A percentile compares a stretch with the other conserved stretches of the same genome.
Conservation (phyloP, 495 filamentous ascomycete species). For the Lichina pygmaea region DNA sequence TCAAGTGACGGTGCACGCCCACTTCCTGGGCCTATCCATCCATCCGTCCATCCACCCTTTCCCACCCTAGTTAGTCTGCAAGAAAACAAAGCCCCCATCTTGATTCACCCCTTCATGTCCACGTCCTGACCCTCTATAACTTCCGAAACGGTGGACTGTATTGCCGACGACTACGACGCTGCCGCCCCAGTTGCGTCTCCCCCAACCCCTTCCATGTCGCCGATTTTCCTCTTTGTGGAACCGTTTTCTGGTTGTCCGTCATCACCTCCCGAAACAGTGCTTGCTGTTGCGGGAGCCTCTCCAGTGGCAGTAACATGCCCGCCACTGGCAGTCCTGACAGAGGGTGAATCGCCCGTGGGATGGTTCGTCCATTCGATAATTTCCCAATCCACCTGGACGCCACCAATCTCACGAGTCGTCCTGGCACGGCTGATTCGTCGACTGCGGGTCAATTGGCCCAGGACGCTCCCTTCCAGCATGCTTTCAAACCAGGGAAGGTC, state of each 20-base stretch:
- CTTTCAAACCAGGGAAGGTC: conserved; percentile 62
- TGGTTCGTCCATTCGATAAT: conserved; percentile 48
- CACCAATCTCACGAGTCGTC: conserved; percentile 10
- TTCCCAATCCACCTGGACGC: conserved; percentile 52
- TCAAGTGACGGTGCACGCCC: too few relatives aligned
- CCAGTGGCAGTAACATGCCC: neutral
- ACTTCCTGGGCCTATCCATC: neutral
- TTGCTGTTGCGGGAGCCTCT: neutral
- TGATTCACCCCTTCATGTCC: neutral
- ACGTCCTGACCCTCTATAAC: neutral
- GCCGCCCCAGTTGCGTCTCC: neutral
- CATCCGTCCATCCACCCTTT: neutral
- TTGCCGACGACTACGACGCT: neutral
- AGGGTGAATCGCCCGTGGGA: conserved; percentile 14
- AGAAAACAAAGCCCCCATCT: neutral
- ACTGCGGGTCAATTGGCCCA: conserved; percentile 35
- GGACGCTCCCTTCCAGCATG: conserved; percentile 43
- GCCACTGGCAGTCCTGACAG: too few relatives aligned
- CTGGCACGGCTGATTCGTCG: conserved; percentile 9
- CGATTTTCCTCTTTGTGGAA: conserved; percentile 1
- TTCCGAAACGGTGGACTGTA: too few relatives aligned
- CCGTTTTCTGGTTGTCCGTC: neutral
- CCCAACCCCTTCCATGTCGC: neutral
- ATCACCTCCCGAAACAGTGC: neutral
- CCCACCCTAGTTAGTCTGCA: neutral